Percentiles rank a stretch among this genome's conserved stretches.
These are phyloP conservation scores for Aaosphaeria arxii DNA, from an alignment of 2,329 filamentous ascomycete species.

Conservation along the genomic window DNA sequence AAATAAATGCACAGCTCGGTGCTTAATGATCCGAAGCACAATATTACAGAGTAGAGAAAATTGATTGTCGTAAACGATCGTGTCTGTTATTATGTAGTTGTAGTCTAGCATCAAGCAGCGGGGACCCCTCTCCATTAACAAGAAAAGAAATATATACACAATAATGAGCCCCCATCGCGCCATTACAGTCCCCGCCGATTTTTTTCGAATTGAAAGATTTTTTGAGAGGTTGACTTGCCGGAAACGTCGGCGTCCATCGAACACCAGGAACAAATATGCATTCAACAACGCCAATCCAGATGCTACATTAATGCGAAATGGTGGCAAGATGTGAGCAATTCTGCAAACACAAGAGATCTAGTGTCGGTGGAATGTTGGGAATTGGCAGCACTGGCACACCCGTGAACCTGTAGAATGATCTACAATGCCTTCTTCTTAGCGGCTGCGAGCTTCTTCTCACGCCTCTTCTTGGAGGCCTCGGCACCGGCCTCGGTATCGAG, in stretches of 20 bases:
- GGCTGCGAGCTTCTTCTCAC: slow-evolving; percentile 70
- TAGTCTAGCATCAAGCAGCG: background rate
- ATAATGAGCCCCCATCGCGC: background rate
- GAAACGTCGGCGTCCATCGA: background rate
- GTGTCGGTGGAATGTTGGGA: background rate
- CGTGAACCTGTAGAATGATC: background rate
- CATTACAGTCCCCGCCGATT: background rate
- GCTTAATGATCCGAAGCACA: background rate
- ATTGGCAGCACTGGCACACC: background rate
- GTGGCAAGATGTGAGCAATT: background rate
- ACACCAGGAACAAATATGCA: background rate
- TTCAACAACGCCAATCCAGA: too few relatives aligned
- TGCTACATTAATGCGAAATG: background rate
- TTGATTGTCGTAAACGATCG: background rate
- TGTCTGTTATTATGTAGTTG: background rate
- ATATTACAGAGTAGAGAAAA: background rate
- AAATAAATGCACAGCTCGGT: too few relatives aligned
- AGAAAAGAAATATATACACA: background rate
- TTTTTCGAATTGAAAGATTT: background rate
- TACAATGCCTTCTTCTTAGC: slow-evolving; percentile 59
- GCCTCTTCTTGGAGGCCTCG: slow-evolving; percentile 78
- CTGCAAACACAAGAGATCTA: background rate
- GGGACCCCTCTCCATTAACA: background rate
- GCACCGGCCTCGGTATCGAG: slow-evolving; percentile 91
- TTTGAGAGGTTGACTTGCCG: background rate